These are phyloP conservation scores for Aethionema arabicum DNA, from an alignment of 345 rosid species.

Conservation along the genomic window DNA sequence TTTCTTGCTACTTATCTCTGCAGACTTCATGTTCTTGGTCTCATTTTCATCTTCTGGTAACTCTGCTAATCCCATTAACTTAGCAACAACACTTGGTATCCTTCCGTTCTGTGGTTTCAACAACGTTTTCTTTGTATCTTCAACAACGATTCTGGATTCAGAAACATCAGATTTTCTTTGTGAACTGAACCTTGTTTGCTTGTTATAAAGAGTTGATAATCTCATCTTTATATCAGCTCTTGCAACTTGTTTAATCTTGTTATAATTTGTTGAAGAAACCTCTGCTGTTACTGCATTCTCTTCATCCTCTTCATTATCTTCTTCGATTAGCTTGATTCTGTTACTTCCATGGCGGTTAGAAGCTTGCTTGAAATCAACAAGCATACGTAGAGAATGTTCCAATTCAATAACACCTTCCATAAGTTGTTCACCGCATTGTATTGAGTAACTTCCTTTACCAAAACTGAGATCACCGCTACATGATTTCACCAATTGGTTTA, in stretches of 20 bases:
- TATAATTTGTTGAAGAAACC: conserved; percentile 29
- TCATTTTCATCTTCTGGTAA: conserved; percentile 54
- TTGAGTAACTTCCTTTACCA: conserved; percentile 52
- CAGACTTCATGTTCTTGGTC: conserved; percentile 26
- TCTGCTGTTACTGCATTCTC: conserved; percentile 37
- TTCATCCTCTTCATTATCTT: conserved; percentile 45
- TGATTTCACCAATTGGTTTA: conserved; percentile 73
- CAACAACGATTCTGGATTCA: conserved; percentile 10
- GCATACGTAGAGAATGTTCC: conserved; percentile 79
- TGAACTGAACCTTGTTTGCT: conserved; percentile 4
- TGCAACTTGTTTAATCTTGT: conserved; percentile 42
- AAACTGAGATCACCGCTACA: conserved; percentile 64
- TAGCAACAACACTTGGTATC: conserved; percentile 81
- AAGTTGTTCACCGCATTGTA: conserved; percentile 71
- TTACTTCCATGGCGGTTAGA: conserved; percentile 53
- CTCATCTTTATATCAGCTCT: conserved; percentile 51
- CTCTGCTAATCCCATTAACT: conserved; percentile 82
- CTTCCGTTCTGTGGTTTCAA: conserved; percentile 58
- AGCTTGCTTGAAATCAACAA: conserved; percentile 72
- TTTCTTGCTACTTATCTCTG: neutral
- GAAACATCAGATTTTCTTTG: conserved; percentile 25
- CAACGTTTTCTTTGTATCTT: conserved; percentile 39
- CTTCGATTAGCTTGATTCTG: conserved; percentile 67
- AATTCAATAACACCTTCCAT: conserved; percentile 78
- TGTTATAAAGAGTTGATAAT: conserved; percentile 46